Evolutionary conservation across 176 grass and related monocot genomes (phyloP), one percentile per base, ranked within the genome.

Genomic region (Luzula sylvatica): DNA sequence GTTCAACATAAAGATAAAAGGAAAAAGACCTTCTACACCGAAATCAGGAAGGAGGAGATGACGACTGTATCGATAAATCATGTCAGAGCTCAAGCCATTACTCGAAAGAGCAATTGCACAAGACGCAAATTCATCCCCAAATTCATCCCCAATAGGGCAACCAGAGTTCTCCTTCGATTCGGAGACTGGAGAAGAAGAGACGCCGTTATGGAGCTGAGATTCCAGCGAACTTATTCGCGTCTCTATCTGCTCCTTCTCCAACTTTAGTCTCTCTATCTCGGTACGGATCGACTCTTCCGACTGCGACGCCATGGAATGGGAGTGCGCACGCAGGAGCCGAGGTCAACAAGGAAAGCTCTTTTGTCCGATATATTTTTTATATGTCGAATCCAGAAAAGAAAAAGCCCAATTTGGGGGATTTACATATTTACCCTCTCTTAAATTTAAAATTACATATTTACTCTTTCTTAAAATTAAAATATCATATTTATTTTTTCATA

Each of bases 21-120:
- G 7, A 48, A 43, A 24, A 32, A 26, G 11, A 88, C 89, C 83
- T 88, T 85, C 63, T 22, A 88, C 77, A 2, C 83, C 90, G 55
- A 95, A 88, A 71, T 95, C 80, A 23, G 80, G 77, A 17, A 95
- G 89, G 51, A 95, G 58, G 42, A 95, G 79, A 52, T 95, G 89
- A 52, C 89, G 83, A 48, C 89, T 85, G 42, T 88, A 95, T 41
- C 89, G 69, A 23, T 73, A 78, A 47, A 88, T 75, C 89, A 95
- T 95, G 23, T 88, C 63, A 15, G 38, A 20, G 6, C 72, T 73
- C 15, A 95, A 68, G 1, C 56, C 62, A 23, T 35, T 40, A 0
- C 6, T 18, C 0, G 26, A 15, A 8, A 65, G n/a, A 9, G 55
- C 76, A 19, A 74, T 74, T 6, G 14, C 29, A 5, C 14, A 44